Evolutionary conservation across 192 early-diverging fungal species (phyloP).

Genomic region (Entomortierella beljakovae): DNA sequence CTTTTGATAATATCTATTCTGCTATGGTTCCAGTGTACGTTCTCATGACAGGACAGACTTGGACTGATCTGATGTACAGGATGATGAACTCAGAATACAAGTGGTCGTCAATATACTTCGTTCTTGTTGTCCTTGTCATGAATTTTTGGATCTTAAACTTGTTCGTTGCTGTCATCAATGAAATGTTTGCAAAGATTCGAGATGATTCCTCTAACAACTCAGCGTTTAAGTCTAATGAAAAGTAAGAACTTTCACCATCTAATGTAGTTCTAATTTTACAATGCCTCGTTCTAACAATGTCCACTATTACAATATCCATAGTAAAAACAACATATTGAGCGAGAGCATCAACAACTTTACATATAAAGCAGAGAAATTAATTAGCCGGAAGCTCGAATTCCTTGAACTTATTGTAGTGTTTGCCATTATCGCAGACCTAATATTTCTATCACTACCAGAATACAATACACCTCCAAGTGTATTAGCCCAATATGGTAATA

Average conservation of each 20-base stretch:
- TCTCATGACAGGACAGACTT: conserved; percentile 69
- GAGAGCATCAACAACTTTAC: conserved; percentile 44
- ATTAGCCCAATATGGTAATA: conserved; percentile 48
- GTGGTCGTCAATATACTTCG: conserved; percentile 64
- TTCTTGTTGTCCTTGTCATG: conserved; percentile 68
- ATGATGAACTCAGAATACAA: conserved; percentile 69
- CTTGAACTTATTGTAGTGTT: conserved; percentile 55
- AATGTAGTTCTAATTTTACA: conserved; percentile 14
- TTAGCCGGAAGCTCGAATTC: conserved; percentile 18
- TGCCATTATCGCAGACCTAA: conserved; percentile 60
- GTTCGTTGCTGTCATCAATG: conserved; percentile 74
- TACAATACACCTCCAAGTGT: conserved; percentile 27
- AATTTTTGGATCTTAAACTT: conserved; percentile 74
- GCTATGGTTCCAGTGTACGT: conserved; percentile 68
- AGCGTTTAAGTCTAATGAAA: conserved; percentile 65
- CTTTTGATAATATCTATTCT: conserved; percentile 65
- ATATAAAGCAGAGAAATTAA: conserved; percentile 1
- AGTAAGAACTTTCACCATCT: too few relatives aligned
- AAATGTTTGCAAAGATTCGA: conserved; percentile 75
- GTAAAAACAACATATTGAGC: conserved; percentile 22
- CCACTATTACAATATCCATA: not conserved
- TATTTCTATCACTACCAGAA: conserved; percentile 60
- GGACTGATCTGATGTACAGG: conserved; percentile 71
- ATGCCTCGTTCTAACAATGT: not conserved
- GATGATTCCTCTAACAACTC: conserved; percentile 67